A percentile compares a stretch with the other conserved stretches of the same genome.
phyloP scores from a whole-genome alignment of 1,284 basidiomycete genomes.

The Retiboletus fuscus region DNA sequence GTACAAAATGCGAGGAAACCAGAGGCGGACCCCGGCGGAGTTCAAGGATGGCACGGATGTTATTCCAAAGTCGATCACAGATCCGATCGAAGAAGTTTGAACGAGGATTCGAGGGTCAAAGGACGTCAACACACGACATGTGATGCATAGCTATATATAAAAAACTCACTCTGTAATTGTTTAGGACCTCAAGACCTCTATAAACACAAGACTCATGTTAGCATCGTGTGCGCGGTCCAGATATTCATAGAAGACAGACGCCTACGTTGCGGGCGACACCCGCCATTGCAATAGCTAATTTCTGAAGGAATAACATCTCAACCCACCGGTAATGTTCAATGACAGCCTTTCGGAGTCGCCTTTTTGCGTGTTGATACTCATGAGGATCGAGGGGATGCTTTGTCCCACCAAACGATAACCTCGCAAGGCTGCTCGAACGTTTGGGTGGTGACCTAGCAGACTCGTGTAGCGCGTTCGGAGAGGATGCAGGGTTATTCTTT shows the following conservation, averaged over 20 bases:
- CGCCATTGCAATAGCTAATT: neutral
- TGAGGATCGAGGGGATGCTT: slow-evolving; percentile 67
- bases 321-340: slow-evolving; percentile 84
- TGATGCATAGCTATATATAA: neutral
- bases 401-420: slow-evolving; percentile 2
- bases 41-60: neutral
- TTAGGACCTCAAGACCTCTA: slow-evolving; percentile 81
- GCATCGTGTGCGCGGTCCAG: slow-evolving; percentile 13
- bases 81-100: slow-evolving; percentile 8
- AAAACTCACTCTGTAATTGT: slow-evolving; percentile 84
- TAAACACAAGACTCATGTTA: slow-evolving; percentile 24
- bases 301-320: neutral
- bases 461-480: slow-evolving; percentile 18
- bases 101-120: neutral
- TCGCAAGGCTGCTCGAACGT: slow-evolving; percentile 18
- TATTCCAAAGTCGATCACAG: slow-evolving; percentile 4
- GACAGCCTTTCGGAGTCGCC: slow-evolving; percentile 84
- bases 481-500: slow-evolving; percentile 15
- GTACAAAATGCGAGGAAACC: neutral
- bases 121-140: slow-evolving; percentile 10
- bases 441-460: slow-evolving; percentile 1
- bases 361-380: slow-evolving; percentile 85
- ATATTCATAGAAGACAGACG: neutral
- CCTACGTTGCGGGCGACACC: neutral
- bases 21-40: neutral